Base-by-base conservation (phyloP, 495 filamentous ascomycete species). In the Trichoderma gamsii region DNA sequence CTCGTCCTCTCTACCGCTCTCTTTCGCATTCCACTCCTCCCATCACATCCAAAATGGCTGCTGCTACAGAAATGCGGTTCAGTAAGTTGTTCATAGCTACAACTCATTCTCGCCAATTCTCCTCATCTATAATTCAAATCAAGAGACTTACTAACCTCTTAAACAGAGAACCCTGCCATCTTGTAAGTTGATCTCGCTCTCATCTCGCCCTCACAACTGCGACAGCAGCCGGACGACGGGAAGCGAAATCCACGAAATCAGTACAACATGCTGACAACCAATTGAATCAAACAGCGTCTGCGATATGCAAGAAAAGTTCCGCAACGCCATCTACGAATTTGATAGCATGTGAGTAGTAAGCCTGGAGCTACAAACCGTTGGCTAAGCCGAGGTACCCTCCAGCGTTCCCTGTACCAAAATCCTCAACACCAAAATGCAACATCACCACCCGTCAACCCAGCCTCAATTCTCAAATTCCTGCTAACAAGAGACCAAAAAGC, bases 231-330 rank as follows among this genome's bases (percentile, higher is more conserved):
- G n/a, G n/a, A n/a, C n/a, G n/a, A n/a, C 32, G 6, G 32, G 32
- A 6, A 35, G 6, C 32, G 32, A 35, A 46, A 18, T 3, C 15
- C 44, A n/a, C 7, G 7, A 46, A 46, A 46, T 46, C 8, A 46
- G 11, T 18, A 6, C 18, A 21, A 18, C 35, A 25, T 1, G n/a
- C 49, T 52, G 16, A 18, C 27, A 35, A 63, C 64, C 67, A 27
- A n/a, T n/a, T n/a, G n/a, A 66, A 43, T 1, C 0, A 11, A 11
- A 41, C 72, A 98, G 94, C 71, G 85, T 99, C 73, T 99, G 95
- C 81, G 95, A 99, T 73, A 84, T 97, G 71, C 95, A 99, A 83
- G 93, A 97, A 70, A 93, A 90, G 75, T 99, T 99, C 81, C 85
- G 92, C 56, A 78, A 81, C 5, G 86, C 86, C 51, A 96, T 99